Conservation (phyloP, 106 monocot species). For the Acanthochlamys bracteata region DNA sequence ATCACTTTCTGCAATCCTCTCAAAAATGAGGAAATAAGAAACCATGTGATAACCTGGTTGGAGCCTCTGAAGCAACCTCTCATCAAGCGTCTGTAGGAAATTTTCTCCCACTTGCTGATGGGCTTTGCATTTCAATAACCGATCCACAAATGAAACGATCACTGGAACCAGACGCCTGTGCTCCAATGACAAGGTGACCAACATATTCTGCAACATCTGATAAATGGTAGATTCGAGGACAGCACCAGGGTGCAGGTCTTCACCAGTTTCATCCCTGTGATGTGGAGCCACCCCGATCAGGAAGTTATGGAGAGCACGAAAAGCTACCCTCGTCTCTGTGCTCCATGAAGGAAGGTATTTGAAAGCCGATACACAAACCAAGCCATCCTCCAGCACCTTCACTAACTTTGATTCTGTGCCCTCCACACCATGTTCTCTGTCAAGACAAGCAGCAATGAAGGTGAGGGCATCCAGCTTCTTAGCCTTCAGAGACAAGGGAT, state of each 20-base stretch:
- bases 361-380: constrained; percentile 74
- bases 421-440: constrained; percentile 2
- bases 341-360: constrained; percentile 81
- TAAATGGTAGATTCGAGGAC: constrained; percentile 46
- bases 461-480: constrained; percentile 69
- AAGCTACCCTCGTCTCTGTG: constrained; percentile 65
- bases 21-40: constrained; percentile 82
- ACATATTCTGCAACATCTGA: constrained; percentile 41
- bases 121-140: constrained; percentile 38
- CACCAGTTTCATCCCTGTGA: not conserved
- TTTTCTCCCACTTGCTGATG: constrained; percentile 34
- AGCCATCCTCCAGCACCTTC: constrained; percentile 60
- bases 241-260: constrained; percentile 4
- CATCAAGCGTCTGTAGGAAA: constrained; percentile 68
- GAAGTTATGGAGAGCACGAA: constrained; percentile 61
- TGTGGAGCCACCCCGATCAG: constrained; percentile 48
- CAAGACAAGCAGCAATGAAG: constrained; percentile 28
- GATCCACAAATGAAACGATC: constrained; percentile 53
- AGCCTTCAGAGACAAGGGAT: constrained; percentile 78
- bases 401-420: constrained; percentile 4
- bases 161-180: constrained; percentile 51
- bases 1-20: constrained; percentile 62
- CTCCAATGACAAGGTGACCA: constrained; percentile 58
- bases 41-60: constrained; percentile 24
- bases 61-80: constrained; percentile 61